These are phyloP conservation scores for Thielaviopsis cerberus DNA, from an alignment of 2,329 filamentous ascomycete species.

Conservation along the genomic window DNA sequence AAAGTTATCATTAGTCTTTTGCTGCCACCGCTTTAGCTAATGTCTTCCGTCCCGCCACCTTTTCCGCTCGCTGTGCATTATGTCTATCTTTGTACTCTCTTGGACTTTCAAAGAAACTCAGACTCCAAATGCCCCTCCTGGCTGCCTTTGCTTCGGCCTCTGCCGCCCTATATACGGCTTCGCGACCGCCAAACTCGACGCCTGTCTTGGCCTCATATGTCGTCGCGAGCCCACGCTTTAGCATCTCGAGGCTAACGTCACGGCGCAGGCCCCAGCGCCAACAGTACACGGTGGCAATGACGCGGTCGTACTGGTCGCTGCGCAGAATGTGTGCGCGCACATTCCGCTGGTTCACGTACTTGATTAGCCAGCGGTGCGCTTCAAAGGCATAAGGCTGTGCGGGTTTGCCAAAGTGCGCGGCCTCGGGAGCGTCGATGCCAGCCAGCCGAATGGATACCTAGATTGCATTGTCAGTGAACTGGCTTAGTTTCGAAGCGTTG, in stretches of 20 bases:
- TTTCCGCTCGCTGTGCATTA: slow-evolving; percentile 1
- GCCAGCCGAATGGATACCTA: slow-evolving; percentile 79
- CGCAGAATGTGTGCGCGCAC: slow-evolving; percentile 71
- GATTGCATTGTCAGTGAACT: no score
- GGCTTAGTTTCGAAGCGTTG: no score
- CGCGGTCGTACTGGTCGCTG: slow-evolving; percentile 78
- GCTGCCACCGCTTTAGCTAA: no score
- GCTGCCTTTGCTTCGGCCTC: slow-evolving; percentile 47
- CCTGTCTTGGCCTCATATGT: slow-evolving; percentile 87
- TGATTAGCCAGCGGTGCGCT: slow-evolving; percentile 61
- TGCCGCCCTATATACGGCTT: slow-evolving; percentile 43
- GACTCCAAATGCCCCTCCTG: slow-evolving; percentile 58
- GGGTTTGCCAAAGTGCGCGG: slow-evolving; percentile 76
- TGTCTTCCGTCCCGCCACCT: no score
- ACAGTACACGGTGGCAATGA: slow-evolving; percentile 71
- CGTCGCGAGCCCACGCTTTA: slow-evolving; percentile 67
- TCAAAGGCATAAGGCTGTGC: slow-evolving; percentile 72
- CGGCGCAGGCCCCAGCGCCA: slow-evolving; percentile 48
- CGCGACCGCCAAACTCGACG: slow-evolving; percentile 64
- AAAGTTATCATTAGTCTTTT: no score
- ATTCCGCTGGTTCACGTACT: slow-evolving; percentile 49
- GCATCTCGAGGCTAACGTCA: slow-evolving; percentile 80
- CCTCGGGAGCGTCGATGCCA: slow-evolving; percentile 82
- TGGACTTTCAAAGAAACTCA: slow-evolving; percentile 59
- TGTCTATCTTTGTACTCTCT: slow-evolving; percentile 57